phyloP scores from a whole-genome alignment of 2,329 filamentous ascomycete species.

The Diaporthe longicolla region DNA sequence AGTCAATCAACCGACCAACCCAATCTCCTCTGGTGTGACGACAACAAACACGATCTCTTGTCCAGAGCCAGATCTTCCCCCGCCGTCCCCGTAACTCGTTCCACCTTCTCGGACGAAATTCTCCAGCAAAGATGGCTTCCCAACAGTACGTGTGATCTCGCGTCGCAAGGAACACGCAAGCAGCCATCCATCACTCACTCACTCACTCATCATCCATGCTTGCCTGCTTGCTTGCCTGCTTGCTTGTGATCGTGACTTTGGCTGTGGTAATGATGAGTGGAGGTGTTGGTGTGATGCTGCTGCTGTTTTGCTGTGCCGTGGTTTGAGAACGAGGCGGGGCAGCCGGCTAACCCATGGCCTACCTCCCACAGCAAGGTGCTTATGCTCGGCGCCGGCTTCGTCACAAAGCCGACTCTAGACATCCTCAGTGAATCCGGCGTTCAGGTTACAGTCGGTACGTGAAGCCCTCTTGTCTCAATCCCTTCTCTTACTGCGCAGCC shows the following conservation, averaged over 20 bases:
- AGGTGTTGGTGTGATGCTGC: background rate
- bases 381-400: slow-evolving; percentile 69
- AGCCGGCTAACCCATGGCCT: slow-evolving; percentile 31
- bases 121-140: slow-evolving; percentile 40
- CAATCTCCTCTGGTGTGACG: slow-evolving; percentile 19
- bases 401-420: slow-evolving; percentile 75
- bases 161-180: slow-evolving; percentile 13
- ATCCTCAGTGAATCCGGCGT: slow-evolving; percentile 73
- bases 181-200: background rate
- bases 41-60: slow-evolving; percentile 33
- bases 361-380: slow-evolving; percentile 51
- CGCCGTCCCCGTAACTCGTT: slow-evolving; percentile 20
- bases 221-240: slow-evolving; percentile 1
- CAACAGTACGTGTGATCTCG: slow-evolving; percentile 40
- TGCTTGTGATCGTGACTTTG: slow-evolving; percentile 2
- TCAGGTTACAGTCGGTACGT: slow-evolving; percentile 74
- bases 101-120: slow-evolving; percentile 14
- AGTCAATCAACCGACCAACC: slow-evolving; percentile 3
- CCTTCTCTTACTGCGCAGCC: background rate
- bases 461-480: background rate
- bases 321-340: slow-evolving; percentile 18
- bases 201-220: background rate
- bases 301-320: background rate
- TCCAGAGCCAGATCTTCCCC: slow-evolving; percentile 22
- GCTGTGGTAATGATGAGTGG: background rate